phyloP scores from a whole-genome alignment of 495 filamentous ascomycete genomes.

The Entonaema liquescens region DNA sequence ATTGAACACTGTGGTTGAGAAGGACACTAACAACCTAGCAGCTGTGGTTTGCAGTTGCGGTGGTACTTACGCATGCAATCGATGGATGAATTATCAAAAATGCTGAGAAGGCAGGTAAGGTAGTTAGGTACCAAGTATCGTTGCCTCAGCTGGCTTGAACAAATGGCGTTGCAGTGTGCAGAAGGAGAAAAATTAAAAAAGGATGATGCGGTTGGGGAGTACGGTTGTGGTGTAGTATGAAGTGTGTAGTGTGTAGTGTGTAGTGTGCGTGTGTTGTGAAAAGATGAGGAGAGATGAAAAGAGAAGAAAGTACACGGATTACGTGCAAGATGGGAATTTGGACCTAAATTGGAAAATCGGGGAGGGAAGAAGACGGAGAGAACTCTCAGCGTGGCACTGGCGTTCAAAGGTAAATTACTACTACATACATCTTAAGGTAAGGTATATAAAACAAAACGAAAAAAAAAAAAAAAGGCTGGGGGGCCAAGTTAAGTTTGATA shows the following conservation, averaged over 20 bases:
- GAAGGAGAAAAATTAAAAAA: not conserved
- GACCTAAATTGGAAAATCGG: constrained; percentile 12
- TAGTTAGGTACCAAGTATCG: constrained; percentile 1
- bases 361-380: constrained; percentile 15
- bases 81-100: constrained; percentile 5
- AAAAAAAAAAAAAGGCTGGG: constrained; percentile 7
- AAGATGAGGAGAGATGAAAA: not conserved
- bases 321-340: constrained; percentile 8
- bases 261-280: constrained; percentile 3
- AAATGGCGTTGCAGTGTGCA: constrained; percentile 7
- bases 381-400: constrained; percentile 34
- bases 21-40: constrained; percentile 4
- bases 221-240: not conserved
- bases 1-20: not conserved
- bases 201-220: not conserved
- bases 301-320: not conserved
- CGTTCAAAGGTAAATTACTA: constrained; percentile 6
- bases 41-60: constrained; percentile 1
- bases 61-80: constrained; percentile 14
- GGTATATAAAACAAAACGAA: not conserved
- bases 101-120: not conserved
- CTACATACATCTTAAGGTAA: constrained; percentile 1
- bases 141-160: not conserved
- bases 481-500: constrained; percentile 15
- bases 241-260: too few relatives aligned